A percentile compares a stretch with the other conserved stretches of the same genome.
These are phyloP conservation scores for Colletotrichum ledebouriae DNA, from an alignment of 2,329 filamentous ascomycete species.

Conservation along the genomic window DNA sequence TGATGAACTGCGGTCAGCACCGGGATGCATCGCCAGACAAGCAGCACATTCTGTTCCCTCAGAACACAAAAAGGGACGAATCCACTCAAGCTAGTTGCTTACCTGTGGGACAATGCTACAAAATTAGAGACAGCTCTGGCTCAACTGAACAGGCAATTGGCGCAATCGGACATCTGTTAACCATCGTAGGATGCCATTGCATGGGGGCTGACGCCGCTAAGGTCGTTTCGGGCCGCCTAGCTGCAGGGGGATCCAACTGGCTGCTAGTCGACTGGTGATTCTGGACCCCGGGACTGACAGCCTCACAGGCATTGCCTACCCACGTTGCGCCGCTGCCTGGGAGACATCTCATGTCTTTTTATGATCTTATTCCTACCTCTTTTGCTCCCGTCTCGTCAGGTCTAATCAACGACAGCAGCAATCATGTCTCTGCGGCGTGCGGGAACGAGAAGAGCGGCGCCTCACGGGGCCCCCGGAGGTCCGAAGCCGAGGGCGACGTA, in stretches of 20 bases:
- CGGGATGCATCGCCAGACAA: background rate
- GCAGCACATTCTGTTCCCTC: constrained; percentile 4
- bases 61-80: constrained; percentile 12
- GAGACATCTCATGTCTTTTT: constrained; percentile 16
- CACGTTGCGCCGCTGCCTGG: constrained; percentile 26
- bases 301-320: constrained; percentile 16
- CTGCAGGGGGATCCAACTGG: constrained; percentile 32
- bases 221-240: constrained; percentile 38
- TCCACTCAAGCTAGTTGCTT: constrained; percentile 28
- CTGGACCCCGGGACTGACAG: constrained; percentile 26
- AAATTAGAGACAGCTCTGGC: constrained; percentile 12
- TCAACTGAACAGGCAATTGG: constrained; percentile 33
- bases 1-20: constrained; percentile 2
- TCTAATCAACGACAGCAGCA: background rate
- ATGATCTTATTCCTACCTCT: constrained; percentile 29
- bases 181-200: constrained; percentile 37
- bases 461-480: constrained; percentile 33
- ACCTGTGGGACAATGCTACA: constrained; percentile 32
- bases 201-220: constrained; percentile 37
- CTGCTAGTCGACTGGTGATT: background rate
- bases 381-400: constrained; percentile 2
- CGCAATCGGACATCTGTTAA: constrained; percentile 16
- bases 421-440: constrained; percentile 38
- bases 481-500: constrained; percentile 51
- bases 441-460: constrained; percentile 38